phyloP scores from a whole-genome alignment of 2,329 filamentous ascomycete species.

The Ascosphaera pollenicola region DNA sequence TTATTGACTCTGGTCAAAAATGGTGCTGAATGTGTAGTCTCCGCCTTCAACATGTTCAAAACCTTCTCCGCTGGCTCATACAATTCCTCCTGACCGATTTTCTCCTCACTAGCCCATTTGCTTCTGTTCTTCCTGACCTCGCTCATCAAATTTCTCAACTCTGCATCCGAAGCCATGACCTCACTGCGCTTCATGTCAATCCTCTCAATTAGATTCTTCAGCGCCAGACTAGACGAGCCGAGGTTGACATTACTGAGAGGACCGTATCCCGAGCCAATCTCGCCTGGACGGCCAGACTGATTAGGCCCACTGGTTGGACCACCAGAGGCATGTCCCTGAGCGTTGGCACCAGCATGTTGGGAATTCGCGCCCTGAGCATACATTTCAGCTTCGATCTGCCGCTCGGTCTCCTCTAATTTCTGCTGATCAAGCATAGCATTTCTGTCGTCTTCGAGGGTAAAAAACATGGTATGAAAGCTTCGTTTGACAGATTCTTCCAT shows the following conservation, averaged over 20 bases:
- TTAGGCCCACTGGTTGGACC: no score
- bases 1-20: slow-evolving; percentile 93
- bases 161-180: slow-evolving; percentile 79
- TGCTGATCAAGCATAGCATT: slow-evolving; percentile 97
- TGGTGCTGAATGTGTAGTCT: slow-evolving; percentile 92
- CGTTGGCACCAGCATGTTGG: slow-evolving; percentile 30
- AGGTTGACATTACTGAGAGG: slow-evolving; percentile 85
- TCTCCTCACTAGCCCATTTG: slow-evolving; percentile 97
- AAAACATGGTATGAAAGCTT: slow-evolving; percentile 84
- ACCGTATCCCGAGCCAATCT: slow-evolving; percentile 45
- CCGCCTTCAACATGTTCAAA: slow-evolving; percentile 85
- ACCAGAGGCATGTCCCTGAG: slow-evolving; percentile 10
- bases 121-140: slow-evolving; percentile 95
- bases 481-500: slow-evolving; percentile 75
- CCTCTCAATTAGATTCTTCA: slow-evolving; percentile 90
- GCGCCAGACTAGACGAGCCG: slow-evolving; percentile 79
- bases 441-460: slow-evolving; percentile 84
- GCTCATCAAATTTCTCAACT: slow-evolving; percentile 80
- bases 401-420: slow-evolving; percentile 85
- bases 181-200: slow-evolving; percentile 84
- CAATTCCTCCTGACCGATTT: slow-evolving; percentile 89
- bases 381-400: slow-evolving; percentile 90
- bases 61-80: slow-evolving; percentile 97
- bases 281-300: no score
- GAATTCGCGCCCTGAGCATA: slow-evolving; percentile 36